Conservation (phyloP, 1,284 basidiomycete species). For the Boletellus deceptivus region DNA sequence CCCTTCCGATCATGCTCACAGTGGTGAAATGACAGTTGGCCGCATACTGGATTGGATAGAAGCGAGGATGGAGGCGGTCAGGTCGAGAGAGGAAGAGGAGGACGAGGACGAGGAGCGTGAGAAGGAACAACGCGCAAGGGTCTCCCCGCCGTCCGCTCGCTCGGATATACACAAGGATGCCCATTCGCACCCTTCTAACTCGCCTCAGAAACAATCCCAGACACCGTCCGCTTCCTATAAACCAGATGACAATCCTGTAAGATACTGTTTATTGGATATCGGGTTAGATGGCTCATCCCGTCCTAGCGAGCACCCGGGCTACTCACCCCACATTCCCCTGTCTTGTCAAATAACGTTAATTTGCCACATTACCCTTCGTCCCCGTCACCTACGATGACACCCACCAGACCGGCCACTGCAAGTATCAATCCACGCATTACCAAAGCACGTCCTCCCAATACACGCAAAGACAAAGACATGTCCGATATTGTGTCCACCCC, state of each 20-base stretch:
- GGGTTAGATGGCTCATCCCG: constrained; percentile 3
- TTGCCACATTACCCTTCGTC: constrained; percentile 25
- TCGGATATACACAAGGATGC: constrained; percentile 19
- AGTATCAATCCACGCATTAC: constrained; percentile 22
- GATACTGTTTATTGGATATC: constrained; percentile 7
- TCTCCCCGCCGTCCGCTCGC: constrained; percentile 17
- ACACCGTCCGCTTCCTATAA: constrained; percentile 17
- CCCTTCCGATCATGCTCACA: constrained; percentile 37
- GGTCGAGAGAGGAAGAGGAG: constrained; percentile 69
- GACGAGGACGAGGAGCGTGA: constrained; percentile 73
- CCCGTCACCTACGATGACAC: constrained; percentile 36
- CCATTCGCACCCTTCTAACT: constrained; percentile 20
- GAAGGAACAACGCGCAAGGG: constrained; percentile 37
- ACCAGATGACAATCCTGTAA: constrained; percentile 20
- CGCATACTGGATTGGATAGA: constrained; percentile 79
- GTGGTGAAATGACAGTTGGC: constrained; percentile 65
- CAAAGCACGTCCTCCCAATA: constrained; percentile 24
- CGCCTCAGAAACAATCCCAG: constrained; percentile 21
- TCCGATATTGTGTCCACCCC: constrained; percentile 17
- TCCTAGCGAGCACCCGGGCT: constrained; percentile 15
- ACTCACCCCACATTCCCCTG: constrained; percentile 31
- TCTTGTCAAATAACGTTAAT: constrained; percentile 20
- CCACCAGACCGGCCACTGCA: constrained; percentile 23
- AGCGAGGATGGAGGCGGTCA: constrained; percentile 67
- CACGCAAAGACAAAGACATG: constrained; percentile 31